phyloP scores from a whole-genome alignment of 2,329 filamentous ascomycete species.

The Escovopsis sp. region DNA sequence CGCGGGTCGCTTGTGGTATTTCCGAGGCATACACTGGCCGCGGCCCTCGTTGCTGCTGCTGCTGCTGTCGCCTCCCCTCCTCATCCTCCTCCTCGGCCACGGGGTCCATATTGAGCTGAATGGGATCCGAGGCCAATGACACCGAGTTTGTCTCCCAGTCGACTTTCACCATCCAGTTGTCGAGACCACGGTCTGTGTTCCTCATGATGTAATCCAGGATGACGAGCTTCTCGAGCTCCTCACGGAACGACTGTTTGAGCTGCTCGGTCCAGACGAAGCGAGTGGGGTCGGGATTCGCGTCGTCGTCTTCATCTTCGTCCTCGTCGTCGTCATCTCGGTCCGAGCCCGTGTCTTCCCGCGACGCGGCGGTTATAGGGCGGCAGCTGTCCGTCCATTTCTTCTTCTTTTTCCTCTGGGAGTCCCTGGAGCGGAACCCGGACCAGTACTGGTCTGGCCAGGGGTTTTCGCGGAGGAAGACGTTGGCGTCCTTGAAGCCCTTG shows the following conservation, averaged over 20 bases:
- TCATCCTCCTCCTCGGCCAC: constrained; percentile 26
- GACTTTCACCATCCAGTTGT: constrained; percentile 99
- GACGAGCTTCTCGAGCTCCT: constrained; percentile 91
- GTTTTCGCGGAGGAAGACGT: constrained; percentile 83
- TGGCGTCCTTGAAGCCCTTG: constrained; percentile 93
- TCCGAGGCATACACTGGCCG: constrained; percentile 43
- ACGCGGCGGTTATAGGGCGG: constrained; percentile 38
- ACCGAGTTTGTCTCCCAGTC: constrained; percentile 73
- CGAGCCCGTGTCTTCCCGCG: constrained; percentile 47
- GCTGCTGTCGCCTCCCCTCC: too few species aligned
- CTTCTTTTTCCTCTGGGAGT: constrained; percentile 51
- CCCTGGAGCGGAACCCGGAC: constrained; percentile 52
- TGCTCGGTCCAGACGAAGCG: constrained; percentile 75
- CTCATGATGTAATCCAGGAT: constrained; percentile 98
- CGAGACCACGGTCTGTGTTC: constrained; percentile 88
- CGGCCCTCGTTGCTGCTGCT: constrained; percentile 29
- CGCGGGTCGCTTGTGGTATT: constrained; percentile 24
- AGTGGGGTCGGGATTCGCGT: constrained; percentile 19
- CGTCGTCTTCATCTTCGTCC: constrained; percentile 27
- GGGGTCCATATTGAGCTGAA: constrained; percentile 46
- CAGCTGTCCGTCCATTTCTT: constrained; percentile 72
- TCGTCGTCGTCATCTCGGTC: constrained; percentile 37
- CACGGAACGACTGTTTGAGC: constrained; percentile 80
- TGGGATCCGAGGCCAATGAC: constrained; percentile 71
- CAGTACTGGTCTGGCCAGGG: constrained; percentile 89